phyloP scores from a whole-genome alignment of 805 yeast genomes.

The Yamadazyma philogaea region DNA sequence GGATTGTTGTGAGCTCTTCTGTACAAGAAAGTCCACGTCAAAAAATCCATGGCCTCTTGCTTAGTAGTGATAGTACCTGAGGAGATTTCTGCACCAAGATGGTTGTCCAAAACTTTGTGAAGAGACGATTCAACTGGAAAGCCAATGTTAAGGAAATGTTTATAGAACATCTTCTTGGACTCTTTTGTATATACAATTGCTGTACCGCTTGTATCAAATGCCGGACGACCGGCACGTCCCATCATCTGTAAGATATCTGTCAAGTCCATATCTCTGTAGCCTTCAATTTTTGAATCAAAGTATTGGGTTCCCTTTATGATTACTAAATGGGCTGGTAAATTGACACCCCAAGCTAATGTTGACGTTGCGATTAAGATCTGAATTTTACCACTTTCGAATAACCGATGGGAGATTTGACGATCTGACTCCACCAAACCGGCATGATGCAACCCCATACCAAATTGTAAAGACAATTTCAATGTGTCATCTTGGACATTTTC shows the following conservation, averaged over 20 bases:
- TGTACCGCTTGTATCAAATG: slow-evolving; percentile 73
- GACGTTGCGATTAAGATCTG: slow-evolving; percentile 76
- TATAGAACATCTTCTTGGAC: slow-evolving; percentile 69
- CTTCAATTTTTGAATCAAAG: slow-evolving; percentile 62
- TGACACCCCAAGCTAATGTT: slow-evolving; percentile 88
- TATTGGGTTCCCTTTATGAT: slow-evolving; percentile 74
- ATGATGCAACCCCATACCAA: slow-evolving; percentile 80
- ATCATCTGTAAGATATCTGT: slow-evolving; percentile 81
- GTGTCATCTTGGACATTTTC: slow-evolving; percentile 77
- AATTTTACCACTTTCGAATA: slow-evolving; percentile 66
- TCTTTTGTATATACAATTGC: slow-evolving; percentile 77
- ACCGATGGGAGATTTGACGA: slow-evolving; percentile 63
- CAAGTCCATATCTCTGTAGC: slow-evolving; percentile 75
- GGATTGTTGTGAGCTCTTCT: slow-evolving; percentile 77
- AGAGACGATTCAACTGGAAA: slow-evolving; percentile 81
- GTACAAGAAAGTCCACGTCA: slow-evolving; percentile 74
- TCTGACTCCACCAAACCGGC: slow-evolving; percentile 78
- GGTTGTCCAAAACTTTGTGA: slow-evolving; percentile 74
- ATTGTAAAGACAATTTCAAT: slow-evolving; percentile 64
- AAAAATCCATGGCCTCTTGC: slow-evolving; percentile 70
- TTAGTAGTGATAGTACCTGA: slow-evolving; percentile 62
- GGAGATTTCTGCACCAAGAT: slow-evolving; percentile 76
- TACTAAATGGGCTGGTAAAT: slow-evolving; percentile 76
- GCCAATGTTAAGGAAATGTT: slow-evolving; percentile 73
- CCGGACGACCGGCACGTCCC: slow-evolving; percentile 86